A percentile compares a stretch with the other conserved stretches of the same genome.
Conservation (phyloP, 371 early-diverging fungal species). For the Fennellomyces sp. region DNA sequence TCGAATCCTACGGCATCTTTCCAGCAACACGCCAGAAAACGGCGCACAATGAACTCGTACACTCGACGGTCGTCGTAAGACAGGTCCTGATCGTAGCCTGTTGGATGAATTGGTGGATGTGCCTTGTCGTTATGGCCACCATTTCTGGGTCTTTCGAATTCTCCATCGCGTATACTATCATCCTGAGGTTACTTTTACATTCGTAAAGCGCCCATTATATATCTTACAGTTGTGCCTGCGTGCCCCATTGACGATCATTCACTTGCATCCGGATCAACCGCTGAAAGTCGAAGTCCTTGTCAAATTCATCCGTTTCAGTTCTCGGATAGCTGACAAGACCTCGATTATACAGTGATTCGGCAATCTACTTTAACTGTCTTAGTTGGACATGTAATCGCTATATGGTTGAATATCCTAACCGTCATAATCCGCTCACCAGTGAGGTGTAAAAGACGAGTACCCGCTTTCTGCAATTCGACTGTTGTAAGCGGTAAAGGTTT, state of each 20-base stretch:
- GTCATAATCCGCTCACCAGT: slow-evolving; percentile 87
- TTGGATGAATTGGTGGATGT: slow-evolving; percentile 99
- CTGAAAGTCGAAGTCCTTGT: slow-evolving; percentile 74
- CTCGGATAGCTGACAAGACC: slow-evolving; percentile 99
- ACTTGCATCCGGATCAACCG: slow-evolving; percentile 71
- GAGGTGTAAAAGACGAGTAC: slow-evolving; percentile 72
- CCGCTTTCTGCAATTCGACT: slow-evolving; percentile 93
- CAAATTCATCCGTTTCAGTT: slow-evolving; percentile 98
- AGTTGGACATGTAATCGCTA: neutral
- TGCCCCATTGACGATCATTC: slow-evolving; percentile 64
- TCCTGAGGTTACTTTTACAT: neutral
- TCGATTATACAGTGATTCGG: slow-evolving; percentile 83
- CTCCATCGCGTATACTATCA: slow-evolving; percentile 68
- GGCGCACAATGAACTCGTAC: slow-evolving; percentile 91
- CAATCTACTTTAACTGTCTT: slow-evolving; percentile 52
- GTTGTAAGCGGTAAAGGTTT: slow-evolving; percentile 95
- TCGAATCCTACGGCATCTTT: slow-evolving; percentile 94
- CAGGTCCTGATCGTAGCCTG: slow-evolving; percentile 68
- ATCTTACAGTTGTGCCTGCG: slow-evolving; percentile 65
- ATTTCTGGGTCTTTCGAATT: slow-evolving; percentile 80
- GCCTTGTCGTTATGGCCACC: slow-evolving; percentile 98
- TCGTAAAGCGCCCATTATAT: neutral
- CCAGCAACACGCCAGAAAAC: slow-evolving; percentile 96
- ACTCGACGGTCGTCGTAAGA: slow-evolving; percentile 76
- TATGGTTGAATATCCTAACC: slow-evolving; percentile 32